Percentiles rank a stretch among this genome's conserved stretches.
phyloP scores from a whole-genome alignment of 179 eudicot species.

The Gypsophila paniculata region DNA sequence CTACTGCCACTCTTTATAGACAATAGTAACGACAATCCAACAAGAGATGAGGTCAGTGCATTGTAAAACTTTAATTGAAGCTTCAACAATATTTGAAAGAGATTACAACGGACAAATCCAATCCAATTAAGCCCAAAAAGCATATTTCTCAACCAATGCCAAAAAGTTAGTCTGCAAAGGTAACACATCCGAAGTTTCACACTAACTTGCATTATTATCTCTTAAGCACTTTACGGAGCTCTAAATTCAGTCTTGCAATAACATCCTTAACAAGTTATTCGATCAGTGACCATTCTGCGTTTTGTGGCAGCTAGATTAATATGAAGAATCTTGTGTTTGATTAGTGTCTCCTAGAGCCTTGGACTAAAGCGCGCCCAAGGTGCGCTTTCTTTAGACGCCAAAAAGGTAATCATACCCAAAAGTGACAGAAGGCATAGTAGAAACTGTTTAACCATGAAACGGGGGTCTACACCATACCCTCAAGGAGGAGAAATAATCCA shows the following conservation, averaged over 20 bases:
- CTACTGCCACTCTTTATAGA: not conserved
- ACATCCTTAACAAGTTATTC: not conserved
- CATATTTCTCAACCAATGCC: too few species aligned
- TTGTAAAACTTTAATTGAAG: not conserved
- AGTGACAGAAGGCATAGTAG: not conserved
- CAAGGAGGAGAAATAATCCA: too few species aligned
- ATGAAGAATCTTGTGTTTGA: not conserved
- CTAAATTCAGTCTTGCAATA: not conserved
- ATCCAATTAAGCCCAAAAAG: not conserved
- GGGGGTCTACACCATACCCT: too few species aligned
- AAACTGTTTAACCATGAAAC: not conserved
- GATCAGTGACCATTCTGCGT: too few species aligned
- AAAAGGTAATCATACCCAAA: not conserved
- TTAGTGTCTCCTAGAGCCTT: too few species aligned
- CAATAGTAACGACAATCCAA: not conserved
- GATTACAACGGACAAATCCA: not conserved
- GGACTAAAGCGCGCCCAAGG: too few species aligned
- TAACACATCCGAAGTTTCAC: not conserved
- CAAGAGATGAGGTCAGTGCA: not conserved
- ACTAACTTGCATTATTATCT: not conserved
- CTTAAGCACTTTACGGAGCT: not conserved
- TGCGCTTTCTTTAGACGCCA: not conserved
- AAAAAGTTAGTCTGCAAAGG: too few species aligned
- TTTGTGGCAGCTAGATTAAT: too few species aligned
- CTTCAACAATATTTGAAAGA: not conserved